These are phyloP conservation scores for Alternaria triticimaculans DNA, from an alignment of 2,329 filamentous ascomycete genomes.

Conservation along the genomic window DNA sequence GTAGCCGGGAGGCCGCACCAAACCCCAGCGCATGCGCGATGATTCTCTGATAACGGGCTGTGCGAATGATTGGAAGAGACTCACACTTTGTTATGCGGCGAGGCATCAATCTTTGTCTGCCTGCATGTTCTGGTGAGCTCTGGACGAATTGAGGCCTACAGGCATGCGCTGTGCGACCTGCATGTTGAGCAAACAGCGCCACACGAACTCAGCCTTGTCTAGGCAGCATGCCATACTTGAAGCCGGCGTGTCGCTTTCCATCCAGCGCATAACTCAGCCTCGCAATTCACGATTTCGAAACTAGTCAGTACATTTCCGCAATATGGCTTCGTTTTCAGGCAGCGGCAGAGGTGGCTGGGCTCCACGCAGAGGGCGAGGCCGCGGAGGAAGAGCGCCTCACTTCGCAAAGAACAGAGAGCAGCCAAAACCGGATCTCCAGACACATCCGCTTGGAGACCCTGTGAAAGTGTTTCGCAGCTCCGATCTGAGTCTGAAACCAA, in stretches of 20 bases:
- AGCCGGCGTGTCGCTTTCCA: neutral
- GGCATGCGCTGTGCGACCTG: constrained; percentile 26
- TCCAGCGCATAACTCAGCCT: neutral
- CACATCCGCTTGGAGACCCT: constrained; percentile 40
- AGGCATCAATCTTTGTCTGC: constrained; percentile 15
- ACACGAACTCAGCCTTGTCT: constrained; percentile 34
- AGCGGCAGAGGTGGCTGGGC: constrained; percentile 30
- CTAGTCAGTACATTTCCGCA: neutral
- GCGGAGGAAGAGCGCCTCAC: constrained; percentile 17
- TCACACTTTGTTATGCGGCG: constrained; percentile 16
- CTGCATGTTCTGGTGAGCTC: constrained; percentile 21
- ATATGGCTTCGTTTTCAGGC: constrained; percentile 6
- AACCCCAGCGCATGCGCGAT: constrained; percentile 11
- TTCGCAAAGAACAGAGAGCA: constrained; percentile 16
- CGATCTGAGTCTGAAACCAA: constrained; percentile 10
- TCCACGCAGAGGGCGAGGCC: constrained; percentile 25
- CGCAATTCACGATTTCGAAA: neutral
- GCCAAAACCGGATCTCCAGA: constrained; percentile 30
- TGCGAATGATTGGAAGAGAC: constrained; percentile 36
- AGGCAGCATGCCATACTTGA: constrained; percentile 22
- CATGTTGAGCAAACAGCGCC: constrained; percentile 25
- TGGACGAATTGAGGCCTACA: constrained; percentile 22
- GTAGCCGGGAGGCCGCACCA: constrained; percentile 5
- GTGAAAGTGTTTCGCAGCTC: constrained; percentile 25
- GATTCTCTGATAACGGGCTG: constrained; percentile 18